A percentile compares a stretch with the other conserved stretches of the same genome.
These are phyloP conservation scores for Antarctomyces pellizariae DNA, from an alignment of 495 filamentous ascomycete species.

Conservation along the genomic window DNA sequence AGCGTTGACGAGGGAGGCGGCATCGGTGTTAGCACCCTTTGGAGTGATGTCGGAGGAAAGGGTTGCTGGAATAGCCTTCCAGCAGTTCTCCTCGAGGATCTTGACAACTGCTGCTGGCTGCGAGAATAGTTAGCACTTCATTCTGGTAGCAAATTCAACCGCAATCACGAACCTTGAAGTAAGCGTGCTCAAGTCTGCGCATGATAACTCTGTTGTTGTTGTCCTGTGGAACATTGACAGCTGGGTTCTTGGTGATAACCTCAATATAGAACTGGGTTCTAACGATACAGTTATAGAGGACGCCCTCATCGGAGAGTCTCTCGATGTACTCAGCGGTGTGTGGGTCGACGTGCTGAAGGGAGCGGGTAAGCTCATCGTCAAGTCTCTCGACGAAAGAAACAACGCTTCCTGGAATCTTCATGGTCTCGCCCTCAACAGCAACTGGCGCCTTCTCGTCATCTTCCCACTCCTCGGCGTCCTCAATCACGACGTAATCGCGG, in stretches of 20 bases:
- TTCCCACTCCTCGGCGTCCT: slow-evolving; percentile 93
- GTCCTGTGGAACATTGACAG: slow-evolving; percentile 56
- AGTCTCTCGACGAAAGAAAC: slow-evolving; percentile 88
- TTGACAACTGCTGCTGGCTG: slow-evolving; percentile 76
- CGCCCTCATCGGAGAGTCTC: slow-evolving; percentile 68
- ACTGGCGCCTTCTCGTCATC: slow-evolving; percentile 85
- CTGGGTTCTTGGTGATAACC: slow-evolving; percentile 40
- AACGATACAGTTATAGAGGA: slow-evolving; percentile 81
- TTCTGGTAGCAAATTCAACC: neutral
- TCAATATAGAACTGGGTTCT: slow-evolving; percentile 74
- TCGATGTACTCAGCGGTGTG: slow-evolving; percentile 99
- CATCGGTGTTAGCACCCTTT: slow-evolving; percentile 35
- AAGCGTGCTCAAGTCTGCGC: slow-evolving; percentile 84
- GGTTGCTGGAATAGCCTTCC: slow-evolving; percentile 52
- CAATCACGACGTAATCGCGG: slow-evolving; percentile 57
- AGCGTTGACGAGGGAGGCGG: slow-evolving; percentile 52
- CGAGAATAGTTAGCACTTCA: slow-evolving; percentile 11
- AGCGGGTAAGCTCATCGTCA: slow-evolving; percentile 92
- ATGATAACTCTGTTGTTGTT: slow-evolving; percentile 77
- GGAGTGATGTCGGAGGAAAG: slow-evolving; percentile 66
- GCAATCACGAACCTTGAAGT: slow-evolving; percentile 58
- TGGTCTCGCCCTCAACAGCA: slow-evolving; percentile 41
- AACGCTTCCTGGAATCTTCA: slow-evolving; percentile 75
- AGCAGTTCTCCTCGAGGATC: slow-evolving; percentile 76
- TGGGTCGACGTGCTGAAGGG: slow-evolving; percentile 87